These are phyloP conservation scores for Trichoderma lentiforme DNA, from an alignment of 2,329 filamentous ascomycete genomes.

Conservation along the genomic window DNA sequence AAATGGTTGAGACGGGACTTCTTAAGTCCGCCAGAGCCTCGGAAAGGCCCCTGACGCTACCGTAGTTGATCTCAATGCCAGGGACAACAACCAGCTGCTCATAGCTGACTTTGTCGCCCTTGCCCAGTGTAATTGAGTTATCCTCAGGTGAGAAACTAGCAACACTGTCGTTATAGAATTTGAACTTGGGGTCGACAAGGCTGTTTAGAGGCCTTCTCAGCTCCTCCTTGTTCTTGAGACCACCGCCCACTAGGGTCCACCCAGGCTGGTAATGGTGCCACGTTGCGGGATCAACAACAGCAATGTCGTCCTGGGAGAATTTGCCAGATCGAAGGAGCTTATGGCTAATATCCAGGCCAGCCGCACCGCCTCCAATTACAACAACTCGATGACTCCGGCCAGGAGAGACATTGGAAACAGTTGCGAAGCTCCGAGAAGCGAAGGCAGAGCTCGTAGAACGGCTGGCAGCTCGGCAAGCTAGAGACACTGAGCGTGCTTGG, in stretches of 20 bases:
- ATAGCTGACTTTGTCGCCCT: slow-evolving; percentile 56
- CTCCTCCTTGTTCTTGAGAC: slow-evolving; percentile 60
- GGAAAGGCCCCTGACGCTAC: slow-evolving; percentile 51
- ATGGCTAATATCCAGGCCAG: slow-evolving; percentile 63
- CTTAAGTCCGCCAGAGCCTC: slow-evolving; percentile 50
- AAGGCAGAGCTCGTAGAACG: slow-evolving; percentile 1
- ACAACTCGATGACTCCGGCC: slow-evolving; percentile 57
- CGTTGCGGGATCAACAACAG: slow-evolving; percentile 58
- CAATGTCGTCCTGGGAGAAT: slow-evolving; percentile 59
- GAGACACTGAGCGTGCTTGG: slow-evolving; percentile 19
- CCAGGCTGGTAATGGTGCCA: slow-evolving; percentile 68
- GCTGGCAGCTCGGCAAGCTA: slow-evolving; percentile 21
- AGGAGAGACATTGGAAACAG: slow-evolving; percentile 28
- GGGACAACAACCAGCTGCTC: slow-evolving; percentile 64
- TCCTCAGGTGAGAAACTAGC: slow-evolving; percentile 51
- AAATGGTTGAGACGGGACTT: slow-evolving; percentile 54
- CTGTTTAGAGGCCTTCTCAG: slow-evolving; percentile 48
- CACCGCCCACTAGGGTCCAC: slow-evolving; percentile 66
- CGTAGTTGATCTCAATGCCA: slow-evolving; percentile 51
- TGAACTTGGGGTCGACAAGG: slow-evolving; percentile 58
- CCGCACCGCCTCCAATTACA: slow-evolving; percentile 64
- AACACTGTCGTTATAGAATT: slow-evolving; percentile 56
- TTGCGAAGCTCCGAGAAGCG: slow-evolving; percentile 21
- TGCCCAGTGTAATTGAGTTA: slow-evolving; percentile 53
- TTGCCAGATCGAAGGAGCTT: slow-evolving; percentile 60